Conservation (phyloP, 352 stramenopile genomes). For the Globisporangium recalcitrans region DNA sequence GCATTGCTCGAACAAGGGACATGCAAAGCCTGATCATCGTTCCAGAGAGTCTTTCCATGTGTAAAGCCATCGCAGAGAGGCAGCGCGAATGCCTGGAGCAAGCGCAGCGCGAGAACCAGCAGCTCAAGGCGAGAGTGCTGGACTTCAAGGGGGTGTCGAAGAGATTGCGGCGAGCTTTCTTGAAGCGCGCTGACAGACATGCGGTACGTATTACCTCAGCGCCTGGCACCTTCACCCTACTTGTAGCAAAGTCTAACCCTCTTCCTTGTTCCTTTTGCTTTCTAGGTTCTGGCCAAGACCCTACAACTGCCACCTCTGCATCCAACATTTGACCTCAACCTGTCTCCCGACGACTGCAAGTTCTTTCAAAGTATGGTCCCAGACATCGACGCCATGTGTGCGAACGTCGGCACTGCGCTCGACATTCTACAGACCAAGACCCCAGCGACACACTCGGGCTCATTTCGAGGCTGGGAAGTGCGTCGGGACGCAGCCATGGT, state of each 20-base stretch:
- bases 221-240: neutral
- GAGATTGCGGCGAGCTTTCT: neutral
- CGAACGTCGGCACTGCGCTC: neutral
- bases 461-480: neutral
- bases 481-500: neutral
- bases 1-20: neutral
- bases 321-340: neutral
- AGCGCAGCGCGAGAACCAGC: neutral
- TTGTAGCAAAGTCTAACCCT: no score
- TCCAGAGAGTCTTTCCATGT: neutral
- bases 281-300: neutral
- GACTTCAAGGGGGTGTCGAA: neutral
- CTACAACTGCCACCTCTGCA: neutral
- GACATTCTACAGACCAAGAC: neutral
- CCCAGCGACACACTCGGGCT: neutral
- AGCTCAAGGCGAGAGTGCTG: neutral
- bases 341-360: neutral
- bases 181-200: neutral
- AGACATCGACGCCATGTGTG: neutral
- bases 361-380: neutral
- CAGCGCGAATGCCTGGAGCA: neutral
- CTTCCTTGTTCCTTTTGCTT: neutral
- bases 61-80: neutral
- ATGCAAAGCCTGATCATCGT: neutral
- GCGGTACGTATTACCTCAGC: neutral